Evolutionary conservation across 495 filamentous ascomycete species (phyloP), one percentile per base, ranked within the genome.

Genomic region (Xylaria flabelliformis): DNA sequence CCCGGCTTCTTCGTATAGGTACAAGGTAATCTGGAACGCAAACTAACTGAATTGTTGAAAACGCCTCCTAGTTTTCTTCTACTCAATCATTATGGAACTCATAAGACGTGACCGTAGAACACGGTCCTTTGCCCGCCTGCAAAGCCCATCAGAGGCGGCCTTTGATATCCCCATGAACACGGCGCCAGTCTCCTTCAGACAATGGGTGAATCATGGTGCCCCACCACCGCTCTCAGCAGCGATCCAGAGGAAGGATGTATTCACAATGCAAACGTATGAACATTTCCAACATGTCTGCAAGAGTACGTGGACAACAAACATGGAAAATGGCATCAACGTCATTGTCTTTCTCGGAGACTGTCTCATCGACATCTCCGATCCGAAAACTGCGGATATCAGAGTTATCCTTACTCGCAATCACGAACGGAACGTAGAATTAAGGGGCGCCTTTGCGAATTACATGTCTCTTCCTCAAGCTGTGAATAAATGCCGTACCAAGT

Each of bases 261-360:
- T 53, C 50, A 26, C 21, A 19, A 53, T 21, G 50, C 50, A 53
- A 53, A 53, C 50, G n/a, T 53, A 53, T 19, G 50, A 53, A 53
- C 50, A 53, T 26, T 53, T 53, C n/a, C 50, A 53, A 19, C 50
- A 21, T 19, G 50, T 53, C 2, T 53, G 50, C 50, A 53, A 53
- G n/a, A 53, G 50, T 9, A 53, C 50, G 21, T 53, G 50, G 50
- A 53, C 50, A 6, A 53, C 50, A 9, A 53, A 53, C 24, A 53
- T 53, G 50, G 50, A 53, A 26, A 53, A 53, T 26, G 50, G 50
- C n/a, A 53, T 53, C 50, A 53, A 53, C 50, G 50, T 53, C 50
- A 26, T 53, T 21, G 50, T 53, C 6, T 53, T 53, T n/a, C 50
- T 53, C 50, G 50, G 50, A 53, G 50, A 53, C n/a, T 53, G 50